Percentiles rank a stretch among this genome's conserved stretches.
Evolutionary conservation across 306 rosid species (phyloP).

Genomic region (Fragaria nilgerrensis): DNA sequence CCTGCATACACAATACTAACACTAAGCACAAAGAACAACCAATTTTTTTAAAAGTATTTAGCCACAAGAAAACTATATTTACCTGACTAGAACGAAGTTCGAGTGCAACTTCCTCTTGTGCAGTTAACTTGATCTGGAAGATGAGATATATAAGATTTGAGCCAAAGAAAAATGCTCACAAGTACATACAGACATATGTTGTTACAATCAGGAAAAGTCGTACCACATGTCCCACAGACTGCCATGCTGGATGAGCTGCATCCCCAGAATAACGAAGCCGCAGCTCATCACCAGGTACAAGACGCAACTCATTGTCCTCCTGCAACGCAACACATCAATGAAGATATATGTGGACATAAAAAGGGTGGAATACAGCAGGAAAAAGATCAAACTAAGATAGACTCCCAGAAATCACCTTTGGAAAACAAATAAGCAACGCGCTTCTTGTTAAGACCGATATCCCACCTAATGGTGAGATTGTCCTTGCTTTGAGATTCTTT

Average conservation of each 20-base stretch:
- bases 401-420: constrained; percentile 54
- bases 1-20: constrained; percentile 51
- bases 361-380: background rate
- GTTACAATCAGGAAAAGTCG: constrained; percentile 12
- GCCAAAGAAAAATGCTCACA: background rate
- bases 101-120: constrained; percentile 97
- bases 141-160: background rate
- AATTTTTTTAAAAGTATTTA: background rate
- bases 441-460: constrained; percentile 96
- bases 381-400: background rate
- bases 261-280: constrained; percentile 97
- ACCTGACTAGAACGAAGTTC: constrained; percentile 99
- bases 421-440: constrained; percentile 95
- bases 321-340: constrained; percentile 28
- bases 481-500: constrained; percentile 99
- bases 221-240: constrained; percentile 99
- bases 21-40: constrained; percentile 20
- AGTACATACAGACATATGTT: background rate
- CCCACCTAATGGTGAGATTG: constrained; percentile 93
- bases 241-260: constrained; percentile 99
- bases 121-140: constrained; percentile 85
- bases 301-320: constrained; percentile 99
- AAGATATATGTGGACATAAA: background rate
- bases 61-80: constrained; percentile 9
- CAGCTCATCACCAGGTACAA: constrained; percentile 98